Evolutionary conservation across 495 filamentous ascomycete species (phyloP), one percentile per base, ranked within the genome.

Genomic region (Glonium stellatum): DNA sequence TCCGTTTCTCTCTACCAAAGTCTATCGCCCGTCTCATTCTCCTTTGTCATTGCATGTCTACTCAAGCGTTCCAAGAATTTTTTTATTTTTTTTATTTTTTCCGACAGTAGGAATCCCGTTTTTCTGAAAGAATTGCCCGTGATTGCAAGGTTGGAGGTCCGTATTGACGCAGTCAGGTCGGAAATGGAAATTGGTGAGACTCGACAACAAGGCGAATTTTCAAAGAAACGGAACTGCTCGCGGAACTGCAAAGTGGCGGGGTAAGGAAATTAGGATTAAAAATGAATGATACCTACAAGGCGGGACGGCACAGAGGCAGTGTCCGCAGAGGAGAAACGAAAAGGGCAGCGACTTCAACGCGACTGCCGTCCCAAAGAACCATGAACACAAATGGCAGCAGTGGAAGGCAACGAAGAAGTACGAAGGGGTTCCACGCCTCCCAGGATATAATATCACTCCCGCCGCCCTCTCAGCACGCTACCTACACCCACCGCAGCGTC

Each of bases 231-330:
- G 41, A 13, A 19, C 1, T 46, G 21, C 41, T n/a, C n/a, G 18
- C 39, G 48, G 21, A 51, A 25, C 44, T 10, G 48, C 21, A 25
- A n/a, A 22, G 25, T 15, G 48, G 48, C 13, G 13, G n/a, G 25
- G 25, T 15, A 31, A 51, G 48, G 25, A 23, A 25, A 51, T 51
- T 22, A 51, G 15, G 48, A 51, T 51, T 51, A 51, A 51, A 31
- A 6, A 51, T 23, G 25, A 15, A 22, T 0, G 9, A 25, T 51
- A 51, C 25, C 39, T 51, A 51, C 48, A 51, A 25, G 21, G 25
- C 23, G 48, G n/a, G 19, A 51, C 23, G 48, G 48, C 48, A 51
- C 21, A 31, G 27, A 31, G 27, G 27, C 27, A 31, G 27, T 6
- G 27, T 31, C 44, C 44, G 15, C 13, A 48, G 44, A 18, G 18